Conservation (phyloP, 192 early-diverging fungal species). For the Coemansia sp. region DNA sequence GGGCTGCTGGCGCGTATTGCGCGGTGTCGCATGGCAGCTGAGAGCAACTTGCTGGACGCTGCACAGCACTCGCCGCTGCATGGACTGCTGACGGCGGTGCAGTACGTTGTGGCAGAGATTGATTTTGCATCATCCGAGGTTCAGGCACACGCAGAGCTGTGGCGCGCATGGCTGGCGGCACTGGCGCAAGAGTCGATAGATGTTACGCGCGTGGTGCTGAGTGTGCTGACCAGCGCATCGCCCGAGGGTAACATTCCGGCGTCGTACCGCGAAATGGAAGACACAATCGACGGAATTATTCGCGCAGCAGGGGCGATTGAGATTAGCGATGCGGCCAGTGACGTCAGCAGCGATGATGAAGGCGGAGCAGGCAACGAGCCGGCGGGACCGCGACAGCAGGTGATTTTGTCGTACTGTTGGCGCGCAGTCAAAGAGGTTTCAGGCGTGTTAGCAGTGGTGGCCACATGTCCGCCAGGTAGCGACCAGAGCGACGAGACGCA, state of each 20-base stretch:
- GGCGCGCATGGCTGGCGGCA: conserved; percentile 56
- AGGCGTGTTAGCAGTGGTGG: conserved; percentile 55
- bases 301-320: conserved; percentile 17
- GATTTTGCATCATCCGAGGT: conserved; percentile 54
- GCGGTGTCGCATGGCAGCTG: conserved; percentile 32
- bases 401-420: conserved; percentile 90
- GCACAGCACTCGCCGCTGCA: conserved; percentile 59
- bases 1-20: conserved; percentile 27
- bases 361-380: conserved; percentile 30
- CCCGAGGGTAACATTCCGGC: conserved; percentile 90
- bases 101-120: conserved; percentile 65
- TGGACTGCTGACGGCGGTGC: conserved; percentile 58
- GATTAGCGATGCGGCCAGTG: background rate
- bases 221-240: conserved; percentile 72
- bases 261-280: conserved; percentile 68
- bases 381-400: conserved; percentile 71
- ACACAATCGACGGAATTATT: conserved; percentile 50
- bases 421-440: conserved; percentile 87
- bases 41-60: conserved; percentile 53
- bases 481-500: conserved; percentile 14
- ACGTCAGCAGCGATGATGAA: conserved; percentile 43
- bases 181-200: conserved; percentile 56
- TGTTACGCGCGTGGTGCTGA: conserved; percentile 63
- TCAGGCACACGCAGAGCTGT: conserved; percentile 48
- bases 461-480: conserved; percentile 20